These are phyloP conservation scores for Nicotiana obtusifolia DNA, from an alignment of 257 asterid genomes.

Conservation along the genomic window DNA sequence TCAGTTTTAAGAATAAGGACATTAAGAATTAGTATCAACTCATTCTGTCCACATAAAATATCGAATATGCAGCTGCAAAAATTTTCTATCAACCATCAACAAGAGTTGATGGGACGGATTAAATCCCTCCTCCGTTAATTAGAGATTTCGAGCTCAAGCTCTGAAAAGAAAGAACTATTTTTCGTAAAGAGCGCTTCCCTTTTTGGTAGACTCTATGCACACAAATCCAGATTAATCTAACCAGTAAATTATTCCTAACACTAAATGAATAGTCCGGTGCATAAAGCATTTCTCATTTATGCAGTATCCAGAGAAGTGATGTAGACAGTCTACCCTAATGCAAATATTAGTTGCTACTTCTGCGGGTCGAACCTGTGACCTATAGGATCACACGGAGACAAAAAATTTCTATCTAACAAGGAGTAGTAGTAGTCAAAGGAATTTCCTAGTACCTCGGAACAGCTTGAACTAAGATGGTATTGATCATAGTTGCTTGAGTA, in stretches of 20 bases:
- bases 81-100: not conserved
- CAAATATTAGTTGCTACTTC: too few relatives aligned
- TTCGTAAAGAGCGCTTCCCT: too few relatives aligned
- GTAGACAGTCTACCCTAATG: too few relatives aligned
- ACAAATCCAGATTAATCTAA: too few relatives aligned
- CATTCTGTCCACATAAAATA: not conserved
- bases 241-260: too few relatives aligned
- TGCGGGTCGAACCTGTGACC: too few relatives aligned
- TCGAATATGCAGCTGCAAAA: not conserved
- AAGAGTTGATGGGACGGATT: not conserved
- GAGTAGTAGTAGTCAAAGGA: not conserved
- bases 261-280: too few relatives aligned
- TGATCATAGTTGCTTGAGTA: constrained; percentile 29
- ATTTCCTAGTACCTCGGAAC: constrained; percentile 23
- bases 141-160: not conserved
- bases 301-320: too few relatives aligned
- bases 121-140: not conserved
- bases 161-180: not conserved
- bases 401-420: too few relatives aligned
- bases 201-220: too few relatives aligned
- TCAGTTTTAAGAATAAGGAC: not conserved
- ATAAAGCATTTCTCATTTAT: too few relatives aligned
- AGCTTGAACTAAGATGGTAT: constrained; percentile 9
- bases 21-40: not conserved
- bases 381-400: too few relatives aligned